Evolutionary conservation across 768 basidiomycete species (phyloP).

Genomic region (Rhizopogon vinicolor): DNA sequence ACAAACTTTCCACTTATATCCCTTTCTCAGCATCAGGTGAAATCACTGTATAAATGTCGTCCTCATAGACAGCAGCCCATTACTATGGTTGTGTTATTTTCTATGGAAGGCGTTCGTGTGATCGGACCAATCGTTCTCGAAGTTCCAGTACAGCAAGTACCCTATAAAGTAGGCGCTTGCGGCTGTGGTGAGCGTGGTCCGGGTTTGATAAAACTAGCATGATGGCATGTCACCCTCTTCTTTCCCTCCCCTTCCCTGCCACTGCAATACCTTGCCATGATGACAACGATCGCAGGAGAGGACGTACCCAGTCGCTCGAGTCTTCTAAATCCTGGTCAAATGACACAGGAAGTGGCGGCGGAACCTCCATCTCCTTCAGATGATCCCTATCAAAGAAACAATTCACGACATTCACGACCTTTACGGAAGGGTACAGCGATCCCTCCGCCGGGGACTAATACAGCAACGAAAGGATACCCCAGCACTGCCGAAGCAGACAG

Average conservation of each 20-base stretch:
- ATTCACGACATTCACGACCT: background rate
- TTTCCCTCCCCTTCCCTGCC: too few relatives aligned
- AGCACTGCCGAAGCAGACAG: background rate
- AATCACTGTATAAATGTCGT: background rate
- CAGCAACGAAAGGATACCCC: background rate
- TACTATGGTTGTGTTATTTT: background rate
- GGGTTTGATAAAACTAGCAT: too few relatives aligned
- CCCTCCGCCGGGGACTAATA: background rate
- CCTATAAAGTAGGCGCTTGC: too few relatives aligned
- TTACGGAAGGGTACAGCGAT: background rate
- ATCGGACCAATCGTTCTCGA: background rate
- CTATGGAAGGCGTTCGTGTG: background rate
- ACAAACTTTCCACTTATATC: background rate
- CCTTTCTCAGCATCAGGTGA: background rate
- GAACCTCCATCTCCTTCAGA: conserved; percentile 2
- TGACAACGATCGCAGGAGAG: background rate
- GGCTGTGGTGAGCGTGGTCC: too few relatives aligned
- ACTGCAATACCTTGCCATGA: too few relatives aligned
- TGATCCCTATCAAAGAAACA: background rate
- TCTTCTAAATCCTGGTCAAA: background rate
- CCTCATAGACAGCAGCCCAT: background rate
- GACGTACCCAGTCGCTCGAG: background rate
- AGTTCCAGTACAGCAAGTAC: background rate
- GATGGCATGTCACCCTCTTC: too few relatives aligned
- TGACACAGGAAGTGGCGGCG: background rate